phyloP scores from a whole-genome alignment of 257 asterid genomes.

The Phtheirospermum japonicum region DNA sequence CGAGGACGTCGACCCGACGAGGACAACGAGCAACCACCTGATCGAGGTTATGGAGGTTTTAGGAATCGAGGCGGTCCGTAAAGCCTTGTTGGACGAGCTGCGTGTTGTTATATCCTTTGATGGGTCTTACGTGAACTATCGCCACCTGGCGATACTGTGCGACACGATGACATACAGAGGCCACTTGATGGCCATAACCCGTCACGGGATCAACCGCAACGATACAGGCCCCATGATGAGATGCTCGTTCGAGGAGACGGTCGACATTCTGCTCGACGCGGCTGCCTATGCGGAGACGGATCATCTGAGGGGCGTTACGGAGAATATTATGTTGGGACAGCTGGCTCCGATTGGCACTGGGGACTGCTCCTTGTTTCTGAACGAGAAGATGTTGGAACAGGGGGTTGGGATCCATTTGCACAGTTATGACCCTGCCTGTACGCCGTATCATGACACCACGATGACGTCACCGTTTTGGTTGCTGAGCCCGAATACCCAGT shows the following conservation, averaged over 20 bases:
- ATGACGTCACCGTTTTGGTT: constrained; percentile 68
- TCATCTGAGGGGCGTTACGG: constrained; percentile 85
- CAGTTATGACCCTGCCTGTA: no score
- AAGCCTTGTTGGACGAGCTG: constrained; percentile 83
- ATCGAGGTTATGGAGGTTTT: constrained; percentile 95
- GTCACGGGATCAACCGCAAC: constrained; percentile 94
- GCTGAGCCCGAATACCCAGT: constrained; percentile 73
- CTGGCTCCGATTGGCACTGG: constrained; percentile 99
- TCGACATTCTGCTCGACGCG: constrained; percentile 96
- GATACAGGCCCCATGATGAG: constrained; percentile 99
- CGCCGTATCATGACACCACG: no score
- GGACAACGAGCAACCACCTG: constrained; percentile 95
- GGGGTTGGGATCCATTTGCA: constrained; percentile 84
- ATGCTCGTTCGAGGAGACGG: constrained; percentile 98
- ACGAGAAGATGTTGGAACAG: constrained; percentile 87
- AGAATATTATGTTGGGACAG: constrained; percentile 95
- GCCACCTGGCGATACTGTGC: constrained; percentile 92
- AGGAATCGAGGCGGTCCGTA: constrained; percentile 97
- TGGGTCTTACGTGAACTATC: constrained; percentile 93
- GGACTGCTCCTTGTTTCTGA: constrained; percentile 69
- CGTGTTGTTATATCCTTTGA: constrained; percentile 97
- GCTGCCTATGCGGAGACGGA: constrained; percentile 93
- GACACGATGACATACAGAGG: constrained; percentile 99
- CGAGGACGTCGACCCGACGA: constrained; percentile 83
- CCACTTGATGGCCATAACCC: constrained; percentile 98